Evolutionary conservation across 164 flowering plant species (phyloP), one percentile per base, ranked within the genome.

Genomic region (Cinnamomum chago): DNA sequence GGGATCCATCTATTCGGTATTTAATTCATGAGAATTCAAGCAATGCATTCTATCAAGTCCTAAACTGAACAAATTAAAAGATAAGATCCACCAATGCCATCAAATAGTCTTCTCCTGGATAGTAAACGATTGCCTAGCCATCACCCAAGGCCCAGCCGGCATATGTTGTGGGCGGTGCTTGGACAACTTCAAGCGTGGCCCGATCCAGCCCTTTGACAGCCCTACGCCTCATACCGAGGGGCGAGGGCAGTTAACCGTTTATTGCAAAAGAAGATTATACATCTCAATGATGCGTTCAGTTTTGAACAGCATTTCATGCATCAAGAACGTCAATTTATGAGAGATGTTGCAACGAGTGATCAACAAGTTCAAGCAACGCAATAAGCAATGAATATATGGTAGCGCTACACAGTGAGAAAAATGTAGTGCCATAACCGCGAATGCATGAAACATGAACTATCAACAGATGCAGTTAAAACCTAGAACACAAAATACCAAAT

Each of bases 261-360:
- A 84, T 76, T 82, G 83, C 82, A 81, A 84, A 79, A 70, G 79
- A 80, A 87, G 81, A 77, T 82, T 76, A 80, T 81, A 62, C 75
- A 78, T 77, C 83, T 81, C 80, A 82, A 79, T 76, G 79, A 77
- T 77, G 82, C 67, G 82, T 60, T 72, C 70, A 67, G 66, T 71
- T 64, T 73, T 52, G 73, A 79, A 73, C 27, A 76, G 72, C 70
- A 68, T 68, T 76, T 73, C 76, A 75, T 52, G 70, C 76, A 76
- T 73, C 76, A 76, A 71, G 47, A 79, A 62, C 58, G 70, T 71
- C 72, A 68, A 71, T 67, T 15, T 70, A 66, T 72, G 68, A 70
- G 71, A 50, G 75, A 62, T 68, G 47, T 33, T 27, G 6, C 25
- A 70, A 35, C 62, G 74, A 76, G 73, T 69, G 64, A 30, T 71